Conservation (phyloP, 495 filamentous ascomycete species). For the Copromyces sp. region DNA sequence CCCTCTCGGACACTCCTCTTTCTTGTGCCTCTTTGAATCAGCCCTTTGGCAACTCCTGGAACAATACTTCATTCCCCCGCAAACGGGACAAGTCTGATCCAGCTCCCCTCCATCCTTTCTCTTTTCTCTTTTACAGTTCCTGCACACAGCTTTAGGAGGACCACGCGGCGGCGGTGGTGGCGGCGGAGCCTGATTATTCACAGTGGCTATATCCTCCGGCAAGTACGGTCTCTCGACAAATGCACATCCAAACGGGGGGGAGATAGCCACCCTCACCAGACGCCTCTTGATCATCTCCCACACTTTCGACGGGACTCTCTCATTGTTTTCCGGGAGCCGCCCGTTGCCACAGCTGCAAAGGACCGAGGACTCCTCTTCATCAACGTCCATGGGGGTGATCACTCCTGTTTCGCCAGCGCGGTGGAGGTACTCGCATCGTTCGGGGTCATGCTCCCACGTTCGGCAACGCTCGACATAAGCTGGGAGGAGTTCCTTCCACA, state of each 20-base stretch:
- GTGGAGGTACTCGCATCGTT: constrained; percentile 36
- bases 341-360: constrained; percentile 30
- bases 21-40: constrained; percentile 27
- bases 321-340: constrained; percentile 14
- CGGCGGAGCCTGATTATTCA: background rate
- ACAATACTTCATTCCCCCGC: constrained; percentile 24
- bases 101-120: constrained; percentile 11
- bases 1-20: constrained; percentile 7
- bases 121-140: constrained; percentile 18
- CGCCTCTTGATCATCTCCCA: constrained; percentile 18
- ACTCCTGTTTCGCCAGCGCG: constrained; percentile 1
- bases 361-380: constrained; percentile 11
- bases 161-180: background rate
- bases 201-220: background rate
- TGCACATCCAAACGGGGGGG: constrained; percentile 20
- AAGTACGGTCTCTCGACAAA: constrained; percentile 24
- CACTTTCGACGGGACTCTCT: constrained; percentile 18
- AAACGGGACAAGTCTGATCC: constrained; percentile 19
- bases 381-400: constrained; percentile 17
- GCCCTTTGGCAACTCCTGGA: constrained; percentile 22
- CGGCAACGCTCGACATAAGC: constrained; percentile 45
- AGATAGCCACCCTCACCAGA: constrained; percentile 28
- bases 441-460: constrained; percentile 35
- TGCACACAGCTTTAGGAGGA: constrained; percentile 1
- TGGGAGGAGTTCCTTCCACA: constrained; percentile 42